These are phyloP conservation scores for Monosporascus sp. DNA, from an alignment of 2,329 filamentous ascomycete genomes.

Conservation along the genomic window DNA sequence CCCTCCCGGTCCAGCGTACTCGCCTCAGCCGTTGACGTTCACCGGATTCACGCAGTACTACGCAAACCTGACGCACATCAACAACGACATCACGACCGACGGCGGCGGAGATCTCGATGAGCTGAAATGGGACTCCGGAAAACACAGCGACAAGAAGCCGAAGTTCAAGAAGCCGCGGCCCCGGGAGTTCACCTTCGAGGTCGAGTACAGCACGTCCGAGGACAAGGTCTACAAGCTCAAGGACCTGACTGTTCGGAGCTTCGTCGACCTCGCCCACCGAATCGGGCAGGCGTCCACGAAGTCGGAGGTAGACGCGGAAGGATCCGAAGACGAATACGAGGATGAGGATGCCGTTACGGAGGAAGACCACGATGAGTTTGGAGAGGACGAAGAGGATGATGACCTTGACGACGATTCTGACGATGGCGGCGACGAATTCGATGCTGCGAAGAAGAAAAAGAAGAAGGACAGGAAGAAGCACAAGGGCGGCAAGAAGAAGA, in stretches of 20 bases:
- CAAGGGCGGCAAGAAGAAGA: slow-evolving; percentile 54
- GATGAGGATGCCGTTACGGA: slow-evolving; percentile 17
- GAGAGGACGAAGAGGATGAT: slow-evolving; percentile 15
- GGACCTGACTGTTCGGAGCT: slow-evolving; percentile 80
- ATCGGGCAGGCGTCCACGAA: slow-evolving; percentile 55
- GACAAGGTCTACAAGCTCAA: slow-evolving; percentile 69
- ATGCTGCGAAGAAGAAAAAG: slow-evolving; percentile 24
- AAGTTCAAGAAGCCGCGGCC: slow-evolving; percentile 50
- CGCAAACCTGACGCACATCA: slow-evolving; percentile 87
- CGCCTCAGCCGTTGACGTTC: slow-evolving; percentile 72
- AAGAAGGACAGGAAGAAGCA: slow-evolving; percentile 56
- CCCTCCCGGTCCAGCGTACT: slow-evolving; percentile 85
- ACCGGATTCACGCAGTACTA: slow-evolving; percentile 85
- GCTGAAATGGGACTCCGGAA: slow-evolving; percentile 58
- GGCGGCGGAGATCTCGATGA: slow-evolving; percentile 18
- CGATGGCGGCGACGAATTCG: slow-evolving; percentile 20
- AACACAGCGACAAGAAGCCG: slow-evolving; percentile 54
- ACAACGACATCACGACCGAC: slow-evolving; percentile 57
- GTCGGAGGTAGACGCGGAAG: slow-evolving; percentile 13
- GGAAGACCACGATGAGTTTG: slow-evolving; percentile 17
- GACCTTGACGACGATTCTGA: slow-evolving; percentile 21
- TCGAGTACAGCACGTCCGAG: slow-evolving; percentile 80
- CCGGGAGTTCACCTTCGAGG: slow-evolving; percentile 64
- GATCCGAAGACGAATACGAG: slow-evolving; percentile 22
- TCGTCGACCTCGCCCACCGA: slow-evolving; percentile 70